A percentile compares a stretch with the other conserved stretches of the same genome.
Conservation (phyloP, 352 stramenopile species). For the Globisporangium polare region DNA sequence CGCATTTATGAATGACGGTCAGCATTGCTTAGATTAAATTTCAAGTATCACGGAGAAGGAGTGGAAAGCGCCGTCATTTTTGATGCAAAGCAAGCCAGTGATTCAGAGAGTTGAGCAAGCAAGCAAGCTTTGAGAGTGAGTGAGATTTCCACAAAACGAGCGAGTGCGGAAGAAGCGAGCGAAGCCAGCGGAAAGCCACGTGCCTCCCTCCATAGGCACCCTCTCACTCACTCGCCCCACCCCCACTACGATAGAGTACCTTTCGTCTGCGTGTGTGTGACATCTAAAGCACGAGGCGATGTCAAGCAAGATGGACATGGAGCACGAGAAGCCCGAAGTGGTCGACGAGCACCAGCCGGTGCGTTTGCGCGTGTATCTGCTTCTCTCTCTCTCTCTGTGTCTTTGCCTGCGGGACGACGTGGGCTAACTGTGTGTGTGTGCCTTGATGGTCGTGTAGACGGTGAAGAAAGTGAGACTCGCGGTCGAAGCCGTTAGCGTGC, state of each 20-base stretch:
- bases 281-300: too few species aligned
- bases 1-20: not conserved
- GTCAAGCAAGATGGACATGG: slow-evolving; percentile 64
- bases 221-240: not conserved
- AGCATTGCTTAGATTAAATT: not conserved
- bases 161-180: slow-evolving; percentile 7
- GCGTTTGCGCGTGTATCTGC: not conserved
- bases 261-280: too few species aligned
- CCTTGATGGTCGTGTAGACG: slow-evolving; percentile 23
- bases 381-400: not conserved
- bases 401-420: not conserved
- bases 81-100: slow-evolving; percentile 1
- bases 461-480: slow-evolving; percentile 59
- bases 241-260: too few species aligned
- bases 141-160: slow-evolving; percentile 9
- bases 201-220: not conserved
- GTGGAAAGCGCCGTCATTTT: not conserved
- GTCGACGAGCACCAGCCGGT: slow-evolving; percentile 61
- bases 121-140: not conserved
- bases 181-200: not conserved
- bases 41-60: not conserved
- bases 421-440: not conserved
- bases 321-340: slow-evolving; percentile 70
- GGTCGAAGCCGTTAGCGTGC: slow-evolving; percentile 40
- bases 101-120: not conserved